phyloP scores from a whole-genome alignment of 2,329 filamentous ascomycete species.

The Fusarium haematococcum region DNA sequence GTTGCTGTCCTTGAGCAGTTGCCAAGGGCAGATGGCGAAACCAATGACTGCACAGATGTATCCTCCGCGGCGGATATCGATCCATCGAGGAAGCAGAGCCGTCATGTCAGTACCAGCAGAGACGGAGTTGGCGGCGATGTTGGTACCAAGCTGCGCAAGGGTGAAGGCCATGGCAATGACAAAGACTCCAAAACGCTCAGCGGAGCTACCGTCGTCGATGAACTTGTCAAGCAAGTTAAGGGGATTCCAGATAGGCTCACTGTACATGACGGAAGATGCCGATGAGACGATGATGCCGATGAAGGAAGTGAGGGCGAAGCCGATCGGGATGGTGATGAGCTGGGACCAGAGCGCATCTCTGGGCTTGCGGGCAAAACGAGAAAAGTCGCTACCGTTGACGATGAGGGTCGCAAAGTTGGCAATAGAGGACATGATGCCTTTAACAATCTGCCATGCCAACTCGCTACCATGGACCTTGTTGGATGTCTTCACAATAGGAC shows the following conservation, averaged over 20 bases:
- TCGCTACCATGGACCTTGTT: conserved; percentile 72
- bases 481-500: conserved; percentile 81
- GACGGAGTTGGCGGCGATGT: conserved; percentile 88
- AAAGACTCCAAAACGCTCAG: conserved; percentile 80
- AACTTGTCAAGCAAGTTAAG: conserved; percentile 75
- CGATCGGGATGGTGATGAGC: conserved; percentile 76
- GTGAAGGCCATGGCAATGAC: conserved; percentile 78
- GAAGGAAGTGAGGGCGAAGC: conserved; percentile 84
- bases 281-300: conserved; percentile 85
- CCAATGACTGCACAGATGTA: conserved; percentile 86
- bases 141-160: conserved; percentile 85
- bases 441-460: conserved; percentile 85
- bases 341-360: conserved; percentile 85
- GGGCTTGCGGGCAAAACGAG: conserved; percentile 83
- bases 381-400: conserved; percentile 84
- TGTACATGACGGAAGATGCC: conserved; percentile 76
- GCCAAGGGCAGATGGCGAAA: conserved; percentile 88
- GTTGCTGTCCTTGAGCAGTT: conserved; percentile 79
- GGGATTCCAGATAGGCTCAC: conserved; percentile 78
- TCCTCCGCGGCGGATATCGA: conserved; percentile 88
- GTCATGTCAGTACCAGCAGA: conserved; percentile 87
- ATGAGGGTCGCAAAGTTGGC: conserved; percentile 93
- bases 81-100: conserved; percentile 80
- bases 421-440: conserved; percentile 88
- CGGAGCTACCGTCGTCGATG: conserved; percentile 75